These are phyloP conservation scores for Russula sp. DNA, from an alignment of 768 basidiomycete species.

Conservation along the genomic window DNA sequence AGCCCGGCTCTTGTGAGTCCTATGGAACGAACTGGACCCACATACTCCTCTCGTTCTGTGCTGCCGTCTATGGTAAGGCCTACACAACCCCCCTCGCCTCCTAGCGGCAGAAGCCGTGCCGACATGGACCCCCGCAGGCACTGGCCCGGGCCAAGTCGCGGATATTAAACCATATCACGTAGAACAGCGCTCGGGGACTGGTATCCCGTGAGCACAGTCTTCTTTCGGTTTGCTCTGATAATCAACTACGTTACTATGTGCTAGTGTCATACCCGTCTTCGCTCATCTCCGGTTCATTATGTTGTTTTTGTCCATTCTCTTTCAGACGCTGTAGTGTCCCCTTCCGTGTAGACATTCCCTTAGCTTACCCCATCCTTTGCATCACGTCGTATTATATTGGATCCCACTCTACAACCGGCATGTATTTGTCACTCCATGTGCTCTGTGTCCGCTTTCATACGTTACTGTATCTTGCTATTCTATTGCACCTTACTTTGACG, in stretches of 20 bases:
- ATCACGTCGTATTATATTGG: conserved; percentile 14
- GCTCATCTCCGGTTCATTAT: conserved; percentile 22
- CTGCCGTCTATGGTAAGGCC: conserved; percentile 4
- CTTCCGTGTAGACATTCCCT: conserved; percentile 5
- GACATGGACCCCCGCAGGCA: conserved; percentile 15
- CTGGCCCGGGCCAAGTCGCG: conserved; percentile 6
- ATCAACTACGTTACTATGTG: conserved; percentile 15
- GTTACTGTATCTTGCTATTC: conserved; percentile 15
- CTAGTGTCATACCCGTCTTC: conserved; percentile 20
- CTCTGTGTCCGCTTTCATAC: conserved; percentile 5
- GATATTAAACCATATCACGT: conserved; percentile 20
- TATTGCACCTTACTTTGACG: conserved; percentile 11
- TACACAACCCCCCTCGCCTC: conserved; percentile 18
- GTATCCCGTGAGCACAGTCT: conserved; percentile 13
- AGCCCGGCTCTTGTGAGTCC: conserved; percentile 14
- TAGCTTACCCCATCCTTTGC: not conserved
- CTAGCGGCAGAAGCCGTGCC: conserved; percentile 14
- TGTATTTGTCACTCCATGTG: conserved; percentile 12
- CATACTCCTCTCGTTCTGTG: conserved; percentile 21
- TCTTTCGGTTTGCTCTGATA: conserved; percentile 12
- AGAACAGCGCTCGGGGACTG: conserved; percentile 18
- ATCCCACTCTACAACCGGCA: not conserved
- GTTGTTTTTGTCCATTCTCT: conserved; percentile 10
- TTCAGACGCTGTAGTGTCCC: conserved; percentile 7
- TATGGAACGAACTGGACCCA: conserved; percentile 4